These are phyloP conservation scores for Metrosideros polymorpha DNA, from an alignment of 441 rosid genomes.

Conservation along the genomic window DNA sequence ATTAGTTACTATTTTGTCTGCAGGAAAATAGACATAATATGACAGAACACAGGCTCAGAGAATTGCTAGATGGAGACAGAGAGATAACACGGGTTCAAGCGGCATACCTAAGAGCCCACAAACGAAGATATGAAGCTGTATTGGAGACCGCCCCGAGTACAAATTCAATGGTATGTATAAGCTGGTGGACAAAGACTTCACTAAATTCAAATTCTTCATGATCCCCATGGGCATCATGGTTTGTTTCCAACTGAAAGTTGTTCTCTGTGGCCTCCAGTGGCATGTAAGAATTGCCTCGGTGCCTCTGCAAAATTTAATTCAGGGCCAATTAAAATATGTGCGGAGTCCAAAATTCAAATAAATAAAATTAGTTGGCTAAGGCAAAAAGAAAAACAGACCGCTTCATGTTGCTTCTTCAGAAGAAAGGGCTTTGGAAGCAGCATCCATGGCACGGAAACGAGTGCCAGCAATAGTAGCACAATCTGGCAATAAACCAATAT, in stretches of 20 bases:
- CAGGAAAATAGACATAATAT: not conserved
- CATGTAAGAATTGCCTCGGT: not conserved
- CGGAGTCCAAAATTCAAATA: not conserved
- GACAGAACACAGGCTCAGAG: not conserved
- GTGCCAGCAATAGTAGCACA: not conserved
- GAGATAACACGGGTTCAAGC: not conserved
- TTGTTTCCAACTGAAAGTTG: not conserved
- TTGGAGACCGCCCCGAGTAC: slow-evolving; percentile 6
- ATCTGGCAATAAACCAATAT: not conserved
- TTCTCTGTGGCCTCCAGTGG: not conserved
- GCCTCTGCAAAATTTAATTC: not conserved
- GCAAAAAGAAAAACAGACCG: not conserved
- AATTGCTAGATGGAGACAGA: not conserved
- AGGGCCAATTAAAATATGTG: not conserved
- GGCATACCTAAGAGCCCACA: slow-evolving; percentile 4
- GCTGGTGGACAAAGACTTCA: slow-evolving; percentile 6
- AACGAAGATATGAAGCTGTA: slow-evolving; percentile 7
- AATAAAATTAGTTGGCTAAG: not conserved
- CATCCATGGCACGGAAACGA: slow-evolving; percentile 6
- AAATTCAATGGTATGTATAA: slow-evolving; percentile 7
- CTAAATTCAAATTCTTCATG: slow-evolving; percentile 3
- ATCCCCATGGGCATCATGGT: not conserved
- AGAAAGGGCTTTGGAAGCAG: slow-evolving; percentile 1
- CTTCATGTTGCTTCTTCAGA: slow-evolving; percentile 3
- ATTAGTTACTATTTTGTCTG: not conserved